Conservation (phyloP, 805 yeast genomes). For the Teunomyces atbi region DNA sequence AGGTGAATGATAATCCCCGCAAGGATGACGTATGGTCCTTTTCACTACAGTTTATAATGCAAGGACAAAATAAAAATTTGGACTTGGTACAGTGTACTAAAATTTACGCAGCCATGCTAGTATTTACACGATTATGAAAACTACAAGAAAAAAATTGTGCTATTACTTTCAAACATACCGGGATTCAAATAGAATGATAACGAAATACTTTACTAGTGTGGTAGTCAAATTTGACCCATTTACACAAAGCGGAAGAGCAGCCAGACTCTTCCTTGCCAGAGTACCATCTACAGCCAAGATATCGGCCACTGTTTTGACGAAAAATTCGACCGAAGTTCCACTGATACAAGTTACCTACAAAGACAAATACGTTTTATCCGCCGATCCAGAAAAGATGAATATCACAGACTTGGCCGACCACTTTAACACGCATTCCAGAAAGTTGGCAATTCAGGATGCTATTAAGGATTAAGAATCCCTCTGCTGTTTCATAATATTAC, state of each 20-base stretch:
- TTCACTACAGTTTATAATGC: no score
- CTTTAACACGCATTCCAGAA: conserved; percentile 82
- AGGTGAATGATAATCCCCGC: background rate
- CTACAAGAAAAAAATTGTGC: background rate
- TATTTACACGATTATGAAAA: background rate
- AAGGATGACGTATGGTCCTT: background rate
- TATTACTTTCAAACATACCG: background rate
- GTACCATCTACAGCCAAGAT: conserved; percentile 76
- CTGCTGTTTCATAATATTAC: background rate
- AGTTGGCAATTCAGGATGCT: conserved; percentile 71
- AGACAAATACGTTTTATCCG: conserved; percentile 69
- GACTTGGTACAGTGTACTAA: background rate
- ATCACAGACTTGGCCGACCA: conserved; percentile 69
- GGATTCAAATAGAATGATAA: conserved; percentile 58
- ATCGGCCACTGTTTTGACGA: conserved; percentile 59
- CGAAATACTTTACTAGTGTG: conserved; percentile 81
- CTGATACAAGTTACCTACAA: conserved; percentile 71
- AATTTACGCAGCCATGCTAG: background rate
- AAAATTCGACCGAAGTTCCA: conserved; percentile 48
- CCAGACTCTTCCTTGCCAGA: conserved; percentile 74
- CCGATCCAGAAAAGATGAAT: conserved; percentile 58
- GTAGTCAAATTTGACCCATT: conserved; percentile 78
- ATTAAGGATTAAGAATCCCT: conserved; percentile 32
- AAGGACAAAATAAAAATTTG: background rate
- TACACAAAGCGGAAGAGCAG: conserved; percentile 60